Evolutionary conservation across 78 protist genomes (phyloP).

Genomic region (Acrasis kona): DNA sequence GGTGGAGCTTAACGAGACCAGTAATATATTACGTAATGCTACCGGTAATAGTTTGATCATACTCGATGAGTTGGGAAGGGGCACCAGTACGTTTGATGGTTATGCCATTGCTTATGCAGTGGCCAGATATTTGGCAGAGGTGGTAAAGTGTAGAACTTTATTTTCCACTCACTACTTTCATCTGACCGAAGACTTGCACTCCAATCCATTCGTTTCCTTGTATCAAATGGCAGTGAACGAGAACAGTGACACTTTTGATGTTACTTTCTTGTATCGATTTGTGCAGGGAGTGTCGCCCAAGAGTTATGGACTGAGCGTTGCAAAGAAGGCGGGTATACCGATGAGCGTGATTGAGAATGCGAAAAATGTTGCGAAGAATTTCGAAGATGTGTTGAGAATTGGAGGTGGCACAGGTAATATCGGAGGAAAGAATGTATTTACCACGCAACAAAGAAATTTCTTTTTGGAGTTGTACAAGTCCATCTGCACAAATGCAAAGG

Average conservation of each 20-base stretch:
- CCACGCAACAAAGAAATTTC: too few species aligned
- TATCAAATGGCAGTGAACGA: conserved; percentile 14
- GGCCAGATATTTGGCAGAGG: conserved; percentile 19
- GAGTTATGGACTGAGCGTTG: conserved; percentile 90
- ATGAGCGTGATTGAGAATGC: background rate
- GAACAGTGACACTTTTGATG: background rate
- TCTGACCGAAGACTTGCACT: conserved; percentile 57
- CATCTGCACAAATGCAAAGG: background rate
- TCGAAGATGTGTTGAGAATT: too few species aligned
- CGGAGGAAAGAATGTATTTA: too few species aligned
- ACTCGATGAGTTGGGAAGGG: conserved; percentile 95
- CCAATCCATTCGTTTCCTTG: background rate
- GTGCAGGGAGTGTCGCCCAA: conserved; percentile 58
- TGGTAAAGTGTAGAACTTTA: conserved; percentile 56
- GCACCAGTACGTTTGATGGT: conserved; percentile 90
- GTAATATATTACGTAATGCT: conserved; percentile 60
- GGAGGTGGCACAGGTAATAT: too few species aligned
- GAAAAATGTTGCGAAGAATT: background rate
- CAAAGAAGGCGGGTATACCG: conserved; percentile 75
- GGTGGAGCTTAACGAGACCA: conserved; percentile 88
- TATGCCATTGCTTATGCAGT: conserved; percentile 76
- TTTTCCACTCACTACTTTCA: conserved; percentile 96
- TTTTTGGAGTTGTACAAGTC: too few species aligned
- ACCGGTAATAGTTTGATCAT: conserved; percentile 79
- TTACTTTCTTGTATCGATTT: conserved; percentile 80